These are phyloP conservation scores for Annona cherimola DNA, from an alignment of 164 flowering plant genomes.

Conservation along the genomic window DNA sequence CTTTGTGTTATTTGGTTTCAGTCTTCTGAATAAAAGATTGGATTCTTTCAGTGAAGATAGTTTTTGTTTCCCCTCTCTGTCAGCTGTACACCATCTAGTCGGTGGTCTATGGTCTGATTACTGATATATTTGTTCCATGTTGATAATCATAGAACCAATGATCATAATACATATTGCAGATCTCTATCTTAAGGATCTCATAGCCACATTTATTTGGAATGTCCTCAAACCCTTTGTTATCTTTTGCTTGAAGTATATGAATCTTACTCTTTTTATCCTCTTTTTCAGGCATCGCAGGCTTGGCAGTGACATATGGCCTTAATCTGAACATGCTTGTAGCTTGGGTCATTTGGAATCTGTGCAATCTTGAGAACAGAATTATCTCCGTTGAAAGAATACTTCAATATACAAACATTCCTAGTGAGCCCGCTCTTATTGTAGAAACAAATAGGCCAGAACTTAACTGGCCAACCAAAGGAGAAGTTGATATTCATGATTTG, in stretches of 20 bases:
- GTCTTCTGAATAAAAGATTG: neutral
- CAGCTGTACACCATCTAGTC: neutral
- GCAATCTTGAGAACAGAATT: constrained; percentile 43
- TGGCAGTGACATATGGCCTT: constrained; percentile 49
- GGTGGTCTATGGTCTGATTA: neutral
- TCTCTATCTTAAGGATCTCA: neutral
- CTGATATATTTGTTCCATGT: neutral
- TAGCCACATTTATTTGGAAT: neutral
- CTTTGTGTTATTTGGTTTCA: neutral
- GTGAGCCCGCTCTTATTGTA: constrained; percentile 25
- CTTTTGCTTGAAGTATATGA: neutral
- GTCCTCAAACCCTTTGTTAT: neutral
- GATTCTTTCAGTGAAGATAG: neutral
- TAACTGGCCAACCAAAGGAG: constrained; percentile 22
- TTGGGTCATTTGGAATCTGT: constrained; percentile 32
- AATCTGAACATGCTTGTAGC: constrained; percentile 34
- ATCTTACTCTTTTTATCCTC: constrained; percentile 6
- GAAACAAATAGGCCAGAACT: constrained; percentile 21
- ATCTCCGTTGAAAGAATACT: constrained; percentile 38
- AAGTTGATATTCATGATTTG: constrained; percentile 21
- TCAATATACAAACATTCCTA: constrained; percentile 25
- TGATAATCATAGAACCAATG: neutral
- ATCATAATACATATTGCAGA: too few species aligned
- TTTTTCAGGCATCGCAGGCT: constrained; percentile 39
- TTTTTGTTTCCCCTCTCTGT: neutral